Conservation (phyloP, 306 rosid genomes). For the Vigna unguiculata region DNA sequence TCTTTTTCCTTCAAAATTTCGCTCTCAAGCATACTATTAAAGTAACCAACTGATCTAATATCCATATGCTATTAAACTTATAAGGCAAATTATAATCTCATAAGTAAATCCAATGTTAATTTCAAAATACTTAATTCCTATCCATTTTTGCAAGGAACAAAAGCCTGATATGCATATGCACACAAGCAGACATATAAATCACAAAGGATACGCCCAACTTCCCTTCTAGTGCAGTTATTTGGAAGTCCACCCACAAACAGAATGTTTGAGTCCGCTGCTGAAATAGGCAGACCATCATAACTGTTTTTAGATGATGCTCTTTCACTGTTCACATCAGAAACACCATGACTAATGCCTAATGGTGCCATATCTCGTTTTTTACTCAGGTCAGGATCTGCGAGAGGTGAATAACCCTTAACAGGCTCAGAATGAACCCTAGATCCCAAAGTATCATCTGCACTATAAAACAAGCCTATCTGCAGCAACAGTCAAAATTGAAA, state of each 20-base stretch:
- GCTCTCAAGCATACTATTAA: not conserved
- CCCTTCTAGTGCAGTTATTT: conserved; percentile 83
- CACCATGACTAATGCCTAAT: conserved; percentile 45
- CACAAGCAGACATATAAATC: conserved; percentile 14
- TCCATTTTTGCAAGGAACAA: conserved; percentile 8
- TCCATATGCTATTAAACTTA: conserved; percentile 24
- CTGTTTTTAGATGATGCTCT: conserved; percentile 50
- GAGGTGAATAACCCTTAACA: conserved; percentile 50
- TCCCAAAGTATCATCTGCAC: conserved; percentile 49
- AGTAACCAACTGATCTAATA: conserved; percentile 33
- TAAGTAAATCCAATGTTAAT: conserved; percentile 11
- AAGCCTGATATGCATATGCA: conserved; percentile 27
- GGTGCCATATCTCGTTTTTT: conserved; percentile 49
- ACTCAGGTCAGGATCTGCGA: conserved; percentile 45
- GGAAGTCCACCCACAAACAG: conserved; percentile 82
- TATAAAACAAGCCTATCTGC: conserved; percentile 59
- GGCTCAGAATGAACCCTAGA: conserved; percentile 53
- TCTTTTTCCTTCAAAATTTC: not conserved
- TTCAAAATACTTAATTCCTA: conserved; percentile 12
- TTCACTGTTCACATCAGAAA: conserved; percentile 51
- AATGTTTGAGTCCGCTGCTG: conserved; percentile 64
- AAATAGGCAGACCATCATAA: conserved; percentile 42
- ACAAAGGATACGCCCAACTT: conserved; percentile 89
- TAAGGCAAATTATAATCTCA: conserved; percentile 18
- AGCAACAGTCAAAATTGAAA: conserved; percentile 21